Evolutionary conservation across 352 stramenopile species (phyloP), one percentile per base, ranked within the genome.

Genomic region (Plasmopara halstedii): DNA sequence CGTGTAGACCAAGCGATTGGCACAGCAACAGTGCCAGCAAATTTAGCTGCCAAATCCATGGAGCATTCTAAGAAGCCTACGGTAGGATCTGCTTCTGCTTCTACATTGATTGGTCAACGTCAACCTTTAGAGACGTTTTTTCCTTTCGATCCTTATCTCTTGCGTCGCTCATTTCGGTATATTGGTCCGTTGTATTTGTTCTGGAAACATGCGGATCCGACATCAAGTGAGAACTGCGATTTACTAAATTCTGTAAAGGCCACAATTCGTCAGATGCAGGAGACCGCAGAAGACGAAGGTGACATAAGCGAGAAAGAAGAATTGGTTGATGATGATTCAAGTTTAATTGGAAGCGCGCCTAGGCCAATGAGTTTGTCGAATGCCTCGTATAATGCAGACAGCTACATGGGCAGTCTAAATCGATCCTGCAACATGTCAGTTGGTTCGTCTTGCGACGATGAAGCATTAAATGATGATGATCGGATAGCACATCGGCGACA

Each of bases 121-220:
- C 71, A 85, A 29, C 71, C 73, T 15, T 58, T 87, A 6, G 74
- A 89, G 46, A 89, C 78, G 5, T 99, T 98, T 54, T 99, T 99
- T 49, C 95, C 95, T 19, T 99, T 98, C 52, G 95, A 99, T 67
- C 95, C 95, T 6, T 98, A 98, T 53, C 66, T 99, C 27, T 60
- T 99, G 21, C 74, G 92, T 15, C 78, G 82, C 23, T 98, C 92
- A 17, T 96, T 97, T 59, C 70, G 64, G 19, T 97, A 87, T 56
- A 90, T 99, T 39, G 85, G 93, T 4, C 82, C 84, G 26, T 77
- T 95, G 45, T 98, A 98, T 58, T 64, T 95, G 42, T 95, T 97
- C 63, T 98, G 95, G 95, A 90, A 95, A 58, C 78, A 92, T 40
- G 81, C 74, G 18, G 81, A 92, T 36, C 81, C 81, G 33, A 87